Evolutionary conservation across 352 stramenopile genomes (phyloP), one percentile per base, ranked within the genome.

Genomic region (Pelagophyceae sp.): DNA sequence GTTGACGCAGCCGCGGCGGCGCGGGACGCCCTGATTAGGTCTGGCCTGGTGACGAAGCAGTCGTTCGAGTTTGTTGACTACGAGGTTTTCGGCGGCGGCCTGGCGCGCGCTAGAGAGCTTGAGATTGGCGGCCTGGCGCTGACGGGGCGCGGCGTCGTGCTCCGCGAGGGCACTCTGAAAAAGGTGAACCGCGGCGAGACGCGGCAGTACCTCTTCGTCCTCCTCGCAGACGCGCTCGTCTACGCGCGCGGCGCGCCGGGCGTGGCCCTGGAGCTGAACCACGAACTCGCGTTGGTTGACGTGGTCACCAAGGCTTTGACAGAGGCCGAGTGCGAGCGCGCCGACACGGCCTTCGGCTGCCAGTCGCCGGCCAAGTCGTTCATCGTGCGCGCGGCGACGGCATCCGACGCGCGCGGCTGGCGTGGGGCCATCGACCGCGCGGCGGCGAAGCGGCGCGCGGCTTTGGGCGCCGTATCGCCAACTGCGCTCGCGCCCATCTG

Each of bases 401-500:
- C 61, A 1, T 27, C 31, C 29, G 61, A 71, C n/a, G 33, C 31
- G n/a, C n/a, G 1, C 61, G 61, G 6, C 33, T 67, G 58, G 58
- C 58, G 58, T 27, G 58, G 11, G 11, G 58, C 58, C 58, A 67
- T 67, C 23, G 58, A 67, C 23, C 58, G 58, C 23, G 29, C 31
- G 6, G 61, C 61, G 29, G 33, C 29, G 29, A 27, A 31, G 29
- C 61, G 61, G n/a, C 6, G 6, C 17, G 29, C 19, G 3, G 6
- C 11, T 2, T 27, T 27, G 3, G 29, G 11, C 6, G 61, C 27
- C 2, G 45, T 54, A 23, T 54, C 45, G 23, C 61, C 61, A 1
- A 27, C 61, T 27, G 31, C 29, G 83, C 3, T 51, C 72, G 61
- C 72, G 35, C 70, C 75, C 31, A 45, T 84, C 37, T 82, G 81